Conservation (phyloP, 257 asterid genomes). For the Scutellaria barbata region DNA sequence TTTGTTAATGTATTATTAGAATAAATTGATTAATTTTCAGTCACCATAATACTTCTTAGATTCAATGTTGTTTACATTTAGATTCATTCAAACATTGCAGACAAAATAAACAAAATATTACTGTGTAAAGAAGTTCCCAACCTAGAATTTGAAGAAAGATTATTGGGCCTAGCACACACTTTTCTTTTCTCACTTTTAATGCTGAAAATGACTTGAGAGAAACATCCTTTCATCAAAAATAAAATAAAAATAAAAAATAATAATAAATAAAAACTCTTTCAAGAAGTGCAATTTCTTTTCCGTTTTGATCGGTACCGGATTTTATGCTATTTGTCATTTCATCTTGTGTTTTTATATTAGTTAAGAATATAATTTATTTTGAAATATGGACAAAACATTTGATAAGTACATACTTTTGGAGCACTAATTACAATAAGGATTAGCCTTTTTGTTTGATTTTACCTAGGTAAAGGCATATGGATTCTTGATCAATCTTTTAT, state of each 20-base stretch:
- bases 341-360: no score
- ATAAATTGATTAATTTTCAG: no score
- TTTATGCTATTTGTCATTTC: no score
- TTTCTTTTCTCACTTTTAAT: slow-evolving; percentile 5
- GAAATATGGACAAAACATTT: no score
- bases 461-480: not conserved
- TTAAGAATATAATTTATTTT: no score
- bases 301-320: not conserved
- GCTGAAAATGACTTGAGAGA: slow-evolving; percentile 38
- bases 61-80: not conserved
- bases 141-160: not conserved
- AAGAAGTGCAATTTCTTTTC: not conserved
- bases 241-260: not conserved
- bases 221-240: not conserved
- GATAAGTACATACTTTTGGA: not conserved
- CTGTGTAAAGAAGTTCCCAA: not conserved
- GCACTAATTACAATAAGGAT: slow-evolving; percentile 27
- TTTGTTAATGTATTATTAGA: not conserved
- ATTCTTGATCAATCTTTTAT: no score
- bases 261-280: no score
- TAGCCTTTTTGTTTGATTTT: slow-evolving; percentile 7
- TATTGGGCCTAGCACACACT: not conserved
- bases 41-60: not conserved
- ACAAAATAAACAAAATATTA: not conserved
- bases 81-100: not conserved